Evolutionary conservation across 495 filamentous ascomycete genomes (phyloP).

Genomic region (Neurospora intermedia): DNA sequence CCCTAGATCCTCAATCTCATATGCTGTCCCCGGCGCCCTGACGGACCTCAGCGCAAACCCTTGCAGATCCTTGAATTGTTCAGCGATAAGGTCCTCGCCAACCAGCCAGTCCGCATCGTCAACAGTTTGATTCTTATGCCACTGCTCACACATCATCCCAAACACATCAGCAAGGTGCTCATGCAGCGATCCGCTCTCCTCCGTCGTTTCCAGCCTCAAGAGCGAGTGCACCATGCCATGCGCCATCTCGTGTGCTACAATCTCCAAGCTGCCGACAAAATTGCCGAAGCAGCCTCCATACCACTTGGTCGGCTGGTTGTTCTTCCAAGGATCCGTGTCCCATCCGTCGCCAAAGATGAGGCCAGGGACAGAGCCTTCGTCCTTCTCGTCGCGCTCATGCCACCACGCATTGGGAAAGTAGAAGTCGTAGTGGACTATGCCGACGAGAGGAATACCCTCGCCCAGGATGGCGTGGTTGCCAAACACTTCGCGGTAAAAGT

Average conservation of each 20-base stretch:
- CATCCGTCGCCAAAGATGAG: background rate
- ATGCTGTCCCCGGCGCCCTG: background rate
- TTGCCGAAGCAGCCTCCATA: background rate
- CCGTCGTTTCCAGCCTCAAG: background rate
- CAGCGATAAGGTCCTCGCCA: background rate
- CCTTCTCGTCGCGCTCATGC: background rate
- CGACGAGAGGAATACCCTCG: background rate
- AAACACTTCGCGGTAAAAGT: background rate
- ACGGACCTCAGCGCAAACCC: background rate
- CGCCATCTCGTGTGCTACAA: background rate
- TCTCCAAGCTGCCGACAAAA: background rate
- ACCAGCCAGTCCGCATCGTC: background rate
- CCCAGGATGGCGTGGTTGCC: background rate
- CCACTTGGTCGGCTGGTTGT: background rate
- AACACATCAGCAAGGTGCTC: background rate
- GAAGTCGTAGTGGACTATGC: background rate
- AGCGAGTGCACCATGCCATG: background rate
- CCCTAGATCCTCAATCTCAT: background rate
- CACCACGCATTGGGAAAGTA: background rate
- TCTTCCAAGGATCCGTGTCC: background rate
- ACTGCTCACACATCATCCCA: background rate
- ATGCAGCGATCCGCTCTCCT: background rate
- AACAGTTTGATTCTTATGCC: background rate
- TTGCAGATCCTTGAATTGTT: background rate
- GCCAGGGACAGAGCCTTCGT: background rate